A percentile compares a stretch with the other conserved stretches of the same genome.
These are phyloP conservation scores for Urtica urens DNA, from an alignment of 306 rosid genomes.

Conservation along the genomic window DNA sequence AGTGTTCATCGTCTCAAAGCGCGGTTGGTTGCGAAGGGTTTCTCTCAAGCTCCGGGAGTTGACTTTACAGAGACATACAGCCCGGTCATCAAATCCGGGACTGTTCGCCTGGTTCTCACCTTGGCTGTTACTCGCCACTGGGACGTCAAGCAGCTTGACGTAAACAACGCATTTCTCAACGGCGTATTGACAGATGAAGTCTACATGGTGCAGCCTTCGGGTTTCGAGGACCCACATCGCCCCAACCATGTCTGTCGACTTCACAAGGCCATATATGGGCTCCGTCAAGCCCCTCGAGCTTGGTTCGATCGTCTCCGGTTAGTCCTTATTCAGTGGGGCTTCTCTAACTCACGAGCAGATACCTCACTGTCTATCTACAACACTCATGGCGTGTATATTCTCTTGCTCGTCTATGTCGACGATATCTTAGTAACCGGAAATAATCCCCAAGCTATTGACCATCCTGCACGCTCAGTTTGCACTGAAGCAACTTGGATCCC, in stretches of 20 bases:
- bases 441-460: not conserved
- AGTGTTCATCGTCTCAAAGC: not conserved
- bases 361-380: not conserved
- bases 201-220: not conserved
- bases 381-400: not conserved
- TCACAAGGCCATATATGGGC: not conserved
- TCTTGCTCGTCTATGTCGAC: constrained; percentile 1
- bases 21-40: not conserved
- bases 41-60: not conserved
- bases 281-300: not conserved
- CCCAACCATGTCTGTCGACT: not conserved
- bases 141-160: not conserved
- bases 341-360: not conserved
- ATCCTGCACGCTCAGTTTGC: not conserved
- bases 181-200: not conserved
- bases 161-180: not conserved
- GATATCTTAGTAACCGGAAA: not conserved
- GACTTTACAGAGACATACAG: not conserved
- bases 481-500: not conserved
- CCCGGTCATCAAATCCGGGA: not conserved
- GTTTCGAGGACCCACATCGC: not conserved
- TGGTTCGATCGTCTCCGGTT: not conserved
- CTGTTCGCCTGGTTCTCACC: not conserved
- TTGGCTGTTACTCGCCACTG: not conserved
- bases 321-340: not conserved